Base-by-base conservation (phyloP, 2,329 filamentous ascomycete genomes). In the Arthrobotrys musiformis region DNA sequence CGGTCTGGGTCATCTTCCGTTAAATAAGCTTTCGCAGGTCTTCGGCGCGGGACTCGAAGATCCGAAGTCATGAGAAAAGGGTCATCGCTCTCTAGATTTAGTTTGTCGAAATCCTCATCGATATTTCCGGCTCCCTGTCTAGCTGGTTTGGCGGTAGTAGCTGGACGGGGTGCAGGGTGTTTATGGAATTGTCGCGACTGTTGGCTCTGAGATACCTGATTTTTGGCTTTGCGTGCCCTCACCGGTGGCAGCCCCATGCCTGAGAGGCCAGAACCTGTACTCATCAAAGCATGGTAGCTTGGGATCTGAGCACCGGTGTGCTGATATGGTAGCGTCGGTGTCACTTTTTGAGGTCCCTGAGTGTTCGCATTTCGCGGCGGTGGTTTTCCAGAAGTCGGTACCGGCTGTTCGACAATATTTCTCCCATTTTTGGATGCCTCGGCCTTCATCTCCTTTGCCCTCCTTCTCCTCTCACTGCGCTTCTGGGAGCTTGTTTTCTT, bases 1-100 rank as follows among this genome's bases (percentile, higher is more conserved):
- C 54, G 24, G 54, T 58, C 9, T 37, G 54, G 54, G 11, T 58
- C 33, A 33, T 58, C 54, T 24, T 58, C 30, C 4, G 54, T 24
- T 11, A 58, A 5, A 28, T 58, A 58, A 1, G 19, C 19, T 11
- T 40, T 15, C 6, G 4, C 30, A 11, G 54, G 33, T 11, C 15
- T 37, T 24, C 19, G 15, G 5, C 17, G 33, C 6, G 54, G 19
- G 2, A 19, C 33, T 33, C 19, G 30, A 26, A 33, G 17, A n/a
- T 24, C 33, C 7, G 50, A 15, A 17, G 30, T 24, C 54, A 58
- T 15, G 9, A 58, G 54, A 33, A 33, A 24, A 2, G 54, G 33
- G 17, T 40, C 19, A 0, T 26, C n/a, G 33, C 11, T 58, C 33
- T 17, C 19, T 7, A 58, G 19, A 19, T 58, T 58, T 15, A 58